Base-by-base conservation (phyloP, 2,329 filamentous ascomycete genomes). In the Emmonsiellopsis sp. region DNA sequence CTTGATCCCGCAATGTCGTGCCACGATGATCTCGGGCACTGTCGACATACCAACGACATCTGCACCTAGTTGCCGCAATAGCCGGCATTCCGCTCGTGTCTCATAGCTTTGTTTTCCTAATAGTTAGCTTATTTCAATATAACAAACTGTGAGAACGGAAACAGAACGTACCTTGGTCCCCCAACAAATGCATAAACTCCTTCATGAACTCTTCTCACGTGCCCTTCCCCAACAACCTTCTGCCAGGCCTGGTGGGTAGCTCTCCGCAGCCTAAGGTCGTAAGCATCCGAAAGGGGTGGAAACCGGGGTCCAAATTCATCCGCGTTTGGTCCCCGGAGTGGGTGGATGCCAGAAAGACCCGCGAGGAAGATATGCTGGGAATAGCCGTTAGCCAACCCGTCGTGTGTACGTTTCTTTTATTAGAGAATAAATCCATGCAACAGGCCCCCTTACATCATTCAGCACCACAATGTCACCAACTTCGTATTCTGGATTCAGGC, bases 11-110 rank as follows among this genome's bases (percentile, higher is more conserved):
- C 74, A 77, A 64, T 86, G 83, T 57, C 83, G 74, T 34, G 83
- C 83, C 13, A 83, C 80, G 49, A 86, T 77, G 51, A 85, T 83
- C 62, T 86, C 83, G 6, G 83, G 83, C 32, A 86, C 82, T 0
- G 83, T 86, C 34, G 80, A 84, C 83, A 86, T 86, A 11, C 83
- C 83, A 2, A 86, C 83, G n/a, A 85, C 71, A 62, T 86, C 83
- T n/a, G 81, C 82, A 6, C 83, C 82, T 6, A 85, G 67, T 47
- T 71, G 71, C 40, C 74, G 74, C 55, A 86, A 71, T 76, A 85
- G 77, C 14, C 82, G 76, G 62, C 81, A 84, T 63, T 85, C 82
- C 1, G 82, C 81, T 56, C 83, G 72, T 2, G 82, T 85, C 63
- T 85, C 83, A 62, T 84, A 85, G 48, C 77, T 80, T 52, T 49